phyloP scores from a whole-genome alignment of 2,329 filamentous ascomycete genomes.

The Ceratocystiopsis minuta region DNA sequence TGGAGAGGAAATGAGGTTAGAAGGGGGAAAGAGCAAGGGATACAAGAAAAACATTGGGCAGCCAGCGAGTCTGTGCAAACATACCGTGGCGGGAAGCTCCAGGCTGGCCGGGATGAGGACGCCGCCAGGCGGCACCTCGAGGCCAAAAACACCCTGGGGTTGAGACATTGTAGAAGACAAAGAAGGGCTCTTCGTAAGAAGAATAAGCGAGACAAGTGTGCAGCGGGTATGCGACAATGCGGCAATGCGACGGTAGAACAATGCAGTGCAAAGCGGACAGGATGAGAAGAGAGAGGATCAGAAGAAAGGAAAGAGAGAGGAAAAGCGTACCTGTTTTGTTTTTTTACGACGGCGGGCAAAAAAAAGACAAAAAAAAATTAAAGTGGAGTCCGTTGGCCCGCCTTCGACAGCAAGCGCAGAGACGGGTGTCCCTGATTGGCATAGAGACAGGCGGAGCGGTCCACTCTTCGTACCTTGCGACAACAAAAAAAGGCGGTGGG shows the following conservation, averaged over 20 bases:
- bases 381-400: not conserved
- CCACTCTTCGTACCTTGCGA: too few relatives aligned
- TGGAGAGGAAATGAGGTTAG: slow-evolving; percentile 17
- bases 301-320: not conserved
- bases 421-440: too few relatives aligned
- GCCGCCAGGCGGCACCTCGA: slow-evolving; percentile 75
- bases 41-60: not conserved
- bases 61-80: slow-evolving; percentile 14
- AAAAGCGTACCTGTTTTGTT: not conserved
- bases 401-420: too few relatives aligned
- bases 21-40: not conserved
- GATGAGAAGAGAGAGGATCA: not conserved
- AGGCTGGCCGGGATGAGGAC: slow-evolving; percentile 62
- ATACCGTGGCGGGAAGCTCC: slow-evolving; percentile 69
- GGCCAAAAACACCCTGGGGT: slow-evolving; percentile 48
- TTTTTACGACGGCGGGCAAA: not conserved
- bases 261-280: too few relatives aligned
- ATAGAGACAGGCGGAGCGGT: too few relatives aligned
- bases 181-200: not conserved
- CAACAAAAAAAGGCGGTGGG: too few relatives aligned
- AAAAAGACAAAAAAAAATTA: slow-evolving; percentile 2
- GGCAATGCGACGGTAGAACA: too few relatives aligned
- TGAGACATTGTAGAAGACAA: slow-evolving; percentile 6
- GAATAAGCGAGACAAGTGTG: slow-evolving; percentile 1
- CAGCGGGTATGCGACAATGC: too few relatives aligned